Base-by-base conservation (phyloP, 129 eudicot species). In the Silybum marianum region DNA sequence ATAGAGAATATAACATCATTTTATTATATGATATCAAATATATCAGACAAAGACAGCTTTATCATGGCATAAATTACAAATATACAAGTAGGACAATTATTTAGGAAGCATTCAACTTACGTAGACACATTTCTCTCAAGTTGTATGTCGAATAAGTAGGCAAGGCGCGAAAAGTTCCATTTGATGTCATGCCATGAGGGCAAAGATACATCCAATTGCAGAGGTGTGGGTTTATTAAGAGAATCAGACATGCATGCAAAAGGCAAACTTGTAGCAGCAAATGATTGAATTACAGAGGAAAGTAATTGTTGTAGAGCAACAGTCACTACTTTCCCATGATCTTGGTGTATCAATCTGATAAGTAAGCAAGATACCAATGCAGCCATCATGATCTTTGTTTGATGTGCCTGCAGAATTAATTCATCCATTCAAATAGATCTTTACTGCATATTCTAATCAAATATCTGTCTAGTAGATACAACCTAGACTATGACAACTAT, bases 51-150 rank as follows among this genome's bases (percentile, higher is more conserved):
- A 26, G 30, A 73, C 78, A 73, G 66, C 22, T 73, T 22, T 73
- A 40, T 19, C 34, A 9, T 22, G 46, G 63, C 58, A 40, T 6
- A 73, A 73, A 44, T 73, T 44, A 28, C 0, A 73, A 73, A 30
- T 73, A 58, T 58, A n/a, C 23, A 22, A 58, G 9, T 58, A 58
- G 9, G 16, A 58, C 9, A 18, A n/a, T n/a, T 58, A 58, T 58
- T 21, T 58, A 68, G 6, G 70, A n/a, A 25, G 28, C 23, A n/a
- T 5, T 74, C 18, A 60, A 88, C 99, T 90, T 96, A 96, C 99
- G 88, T 90, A 71, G 97, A 90, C 69, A 96, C 93, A 80, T 96
- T 93, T 88, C 91, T 96, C 87, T 96, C 99, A n/a, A 96, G 92
- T 40, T 91, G 98, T 63, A 88, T 84, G 88, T 96, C 91, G 88